Percentiles rank a stretch among this genome's conserved stretches.
Evolutionary conservation across 169 alveolate genomes (phyloP).

Genomic region (Eimeria falciformis): DNA sequence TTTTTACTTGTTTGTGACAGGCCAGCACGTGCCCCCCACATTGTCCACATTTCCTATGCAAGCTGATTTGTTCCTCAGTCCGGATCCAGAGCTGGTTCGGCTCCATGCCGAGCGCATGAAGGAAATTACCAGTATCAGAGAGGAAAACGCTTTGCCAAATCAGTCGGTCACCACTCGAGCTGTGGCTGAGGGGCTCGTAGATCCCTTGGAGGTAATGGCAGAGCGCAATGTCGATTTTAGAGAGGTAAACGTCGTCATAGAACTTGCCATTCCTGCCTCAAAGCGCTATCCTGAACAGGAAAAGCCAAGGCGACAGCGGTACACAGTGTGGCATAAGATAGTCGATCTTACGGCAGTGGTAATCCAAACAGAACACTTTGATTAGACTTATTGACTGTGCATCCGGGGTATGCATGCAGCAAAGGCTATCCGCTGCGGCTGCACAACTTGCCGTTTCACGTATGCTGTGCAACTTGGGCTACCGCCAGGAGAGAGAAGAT

Average conservation of each 20-base stretch:
- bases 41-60: too few relatives aligned
- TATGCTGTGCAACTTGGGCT: conserved; percentile 68
- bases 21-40: too few relatives aligned
- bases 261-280: too few relatives aligned
- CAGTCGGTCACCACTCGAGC: conserved; percentile 53
- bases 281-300: too few relatives aligned
- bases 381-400: too few relatives aligned
- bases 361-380: too few relatives aligned
- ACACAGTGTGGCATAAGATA: too few relatives aligned
- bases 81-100: conserved; percentile 60
- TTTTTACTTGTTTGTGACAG: too few relatives aligned
- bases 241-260: not conserved
- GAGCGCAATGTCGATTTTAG: conserved; percentile 69
- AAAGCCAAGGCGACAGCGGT: too few relatives aligned
- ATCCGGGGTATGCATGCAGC: conserved; percentile 42
- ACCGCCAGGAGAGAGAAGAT: conserved; percentile 53
- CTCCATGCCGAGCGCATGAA: conserved; percentile 70
- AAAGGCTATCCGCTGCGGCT: conserved; percentile 72
- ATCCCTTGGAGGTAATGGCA: conserved; percentile 62
- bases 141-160: conserved; percentile 31
- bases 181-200: conserved; percentile 61
- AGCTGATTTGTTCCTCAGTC: too few relatives aligned
- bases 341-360: too few relatives aligned
- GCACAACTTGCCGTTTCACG: conserved; percentile 72
- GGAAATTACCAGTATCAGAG: conserved; percentile 52